phyloP scores from a whole-genome alignment of 2,329 filamentous ascomycete genomes.

The Emergomyces pasteurianus region DNA sequence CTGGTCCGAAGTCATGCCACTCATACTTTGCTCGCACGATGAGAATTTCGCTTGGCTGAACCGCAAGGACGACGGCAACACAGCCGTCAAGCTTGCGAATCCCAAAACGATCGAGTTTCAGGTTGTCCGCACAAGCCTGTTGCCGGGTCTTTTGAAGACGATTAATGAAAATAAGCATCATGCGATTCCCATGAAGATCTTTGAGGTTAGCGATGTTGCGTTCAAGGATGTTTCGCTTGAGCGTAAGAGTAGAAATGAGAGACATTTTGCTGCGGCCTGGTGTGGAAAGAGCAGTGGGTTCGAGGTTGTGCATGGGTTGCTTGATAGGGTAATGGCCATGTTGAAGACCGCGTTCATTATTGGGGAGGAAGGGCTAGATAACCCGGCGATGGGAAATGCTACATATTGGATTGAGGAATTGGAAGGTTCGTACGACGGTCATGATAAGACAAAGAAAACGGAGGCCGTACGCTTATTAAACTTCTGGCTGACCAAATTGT shows the following conservation, averaged over 20 bases:
- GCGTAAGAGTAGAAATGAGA: slow-evolving; percentile 80
- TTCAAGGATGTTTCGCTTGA: slow-evolving; percentile 77
- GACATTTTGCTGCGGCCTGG: slow-evolving; percentile 91
- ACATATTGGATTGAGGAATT: slow-evolving; percentile 93
- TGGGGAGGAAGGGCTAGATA: slow-evolving; percentile 56
- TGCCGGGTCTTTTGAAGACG: slow-evolving; percentile 85
- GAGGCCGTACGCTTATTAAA: no score
- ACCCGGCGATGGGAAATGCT: slow-evolving; percentile 46
- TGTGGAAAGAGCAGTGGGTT: slow-evolving; percentile 92
- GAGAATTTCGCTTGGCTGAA: slow-evolving; percentile 97
- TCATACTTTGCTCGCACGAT: slow-evolving; percentile 94
- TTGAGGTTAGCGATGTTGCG: slow-evolving; percentile 81
- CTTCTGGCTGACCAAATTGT: background rate
- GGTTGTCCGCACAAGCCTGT: slow-evolving; percentile 73
- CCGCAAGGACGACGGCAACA: slow-evolving; percentile 72
- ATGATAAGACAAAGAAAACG: no score
- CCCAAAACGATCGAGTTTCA: slow-evolving; percentile 92
- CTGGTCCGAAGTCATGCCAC: slow-evolving; percentile 90
- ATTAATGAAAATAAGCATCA: slow-evolving; percentile 88
- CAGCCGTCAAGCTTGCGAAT: slow-evolving; percentile 75
- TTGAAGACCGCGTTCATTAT: slow-evolving; percentile 71
- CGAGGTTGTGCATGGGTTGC: slow-evolving; percentile 84
- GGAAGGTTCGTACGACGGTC: slow-evolving; percentile 38
- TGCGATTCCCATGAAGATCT: slow-evolving; percentile 78
- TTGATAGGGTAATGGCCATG: slow-evolving; percentile 90